phyloP scores from a whole-genome alignment of 2,329 filamentous ascomycete species.

The Beauveria scarabaeidicola region DNA sequence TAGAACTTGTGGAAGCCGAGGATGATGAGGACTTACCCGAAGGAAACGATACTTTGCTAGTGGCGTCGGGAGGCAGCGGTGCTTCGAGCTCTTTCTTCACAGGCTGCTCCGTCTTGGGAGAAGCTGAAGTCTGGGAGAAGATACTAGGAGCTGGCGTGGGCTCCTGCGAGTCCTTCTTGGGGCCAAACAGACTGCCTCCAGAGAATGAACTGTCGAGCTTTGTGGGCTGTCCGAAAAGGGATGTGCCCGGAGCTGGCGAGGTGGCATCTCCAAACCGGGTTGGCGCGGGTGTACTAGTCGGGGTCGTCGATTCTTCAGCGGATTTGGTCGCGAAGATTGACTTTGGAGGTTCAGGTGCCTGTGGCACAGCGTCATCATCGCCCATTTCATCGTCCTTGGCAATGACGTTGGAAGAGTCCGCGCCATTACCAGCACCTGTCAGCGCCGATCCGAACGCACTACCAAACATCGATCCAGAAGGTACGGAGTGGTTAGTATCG shows the following conservation, averaged over 20 bases:
- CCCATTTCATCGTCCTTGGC: constrained; percentile 48
- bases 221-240: constrained; percentile 28
- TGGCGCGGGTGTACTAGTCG: constrained; percentile 43
- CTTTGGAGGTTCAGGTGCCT: constrained; percentile 17
- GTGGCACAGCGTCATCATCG: constrained; percentile 20
- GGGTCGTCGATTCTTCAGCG: constrained; percentile 33
- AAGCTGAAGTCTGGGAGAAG: constrained; percentile 20
- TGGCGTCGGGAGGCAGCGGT: constrained; percentile 41
- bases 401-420: constrained; percentile 24
- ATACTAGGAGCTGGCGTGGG: constrained; percentile 17
- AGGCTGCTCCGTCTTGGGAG: constrained; percentile 22
- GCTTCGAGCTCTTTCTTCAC: constrained; percentile 26
- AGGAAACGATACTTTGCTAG: constrained; percentile 38
- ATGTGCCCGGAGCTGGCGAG: constrained; percentile 24
- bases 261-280: constrained; percentile 35
- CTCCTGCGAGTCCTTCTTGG: constrained; percentile 19
- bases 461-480: constrained; percentile 47
- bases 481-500: constrained; percentile 42
- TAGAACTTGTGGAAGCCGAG: constrained; percentile 29
- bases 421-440: constrained; percentile 34
- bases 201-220: constrained; percentile 16
- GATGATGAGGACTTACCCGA: constrained; percentile 39
- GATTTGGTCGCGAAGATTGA: constrained; percentile 19
- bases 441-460: constrained; percentile 52
- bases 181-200: constrained; percentile 21